Base-by-base conservation (phyloP, 225 moss, liverwort and hornwort genomes). In the Pleurozium schreberi region DNA sequence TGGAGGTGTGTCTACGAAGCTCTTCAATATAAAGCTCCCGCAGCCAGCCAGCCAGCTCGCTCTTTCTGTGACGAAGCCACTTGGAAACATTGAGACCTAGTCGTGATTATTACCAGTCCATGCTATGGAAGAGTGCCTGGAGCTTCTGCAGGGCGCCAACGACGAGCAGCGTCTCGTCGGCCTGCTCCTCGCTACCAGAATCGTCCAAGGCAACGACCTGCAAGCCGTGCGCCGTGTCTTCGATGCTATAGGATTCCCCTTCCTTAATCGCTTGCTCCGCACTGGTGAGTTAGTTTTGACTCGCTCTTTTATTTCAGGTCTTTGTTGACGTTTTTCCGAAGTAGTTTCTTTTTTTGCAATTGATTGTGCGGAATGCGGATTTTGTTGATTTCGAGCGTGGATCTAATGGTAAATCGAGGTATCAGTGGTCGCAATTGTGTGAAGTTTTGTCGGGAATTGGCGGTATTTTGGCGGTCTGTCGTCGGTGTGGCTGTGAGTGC, bases 141-240 rank as follows among this genome's bases (percentile, higher is more conserved):
- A 90, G 92, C 96, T 98, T 15, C 92, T 98, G 15, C 87, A 93
- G 69, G 96, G 98, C 40, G 76, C 87, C 85, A 95, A 92, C 66
- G 98, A 98, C 82, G 98, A 98, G 88, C 95, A 96, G 92, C 94
- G 97, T 59, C 89, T 98, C n/a, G 96, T 96, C 13, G 98, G 98
- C 53, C 94, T 98, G 28, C 66, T 98, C 81, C 89, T 98, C 65
- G 96, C 96, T 60, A 98, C 98, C 81, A 98, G 94, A 89, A 95
- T 97, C 71, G 98, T 98, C 8, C 89, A 94, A 88, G 97, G 96
- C n/a, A 88, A 95, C 87, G 96, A 98, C 88, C 75, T 95, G 18
- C 89, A 93, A 33, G 93, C 95, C 65, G 96, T 98, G 71, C 98
- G 96, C 58, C 92, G 92, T 69, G 90, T 98, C 66, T 98, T 98